Base-by-base conservation (phyloP, 352 stramenopile species). In the Phytophthora meadii region DNA sequence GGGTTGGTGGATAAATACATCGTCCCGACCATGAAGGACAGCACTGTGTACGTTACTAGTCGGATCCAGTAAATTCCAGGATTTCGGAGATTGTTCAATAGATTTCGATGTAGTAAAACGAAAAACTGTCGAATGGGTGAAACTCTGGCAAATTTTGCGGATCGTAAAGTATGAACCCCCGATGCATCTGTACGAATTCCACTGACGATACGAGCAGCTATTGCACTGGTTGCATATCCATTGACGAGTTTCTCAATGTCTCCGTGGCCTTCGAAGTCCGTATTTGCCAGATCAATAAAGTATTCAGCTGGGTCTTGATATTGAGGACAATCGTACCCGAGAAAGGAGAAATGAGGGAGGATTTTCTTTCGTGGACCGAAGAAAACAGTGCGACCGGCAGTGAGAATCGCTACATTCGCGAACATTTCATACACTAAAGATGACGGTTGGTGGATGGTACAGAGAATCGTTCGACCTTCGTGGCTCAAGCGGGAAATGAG, bases 381-480 rank as follows among this genome's bases (percentile, higher is more conserved):
- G 70, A 95, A 98, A 22, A 98, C 70, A 10, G 83, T 88, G 61
- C 95, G 71, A 15, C 94, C 95, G n/a, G 64, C 70, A 5, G 66
- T 74, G n/a, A 93, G 76, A 24, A 93, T 72, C 9, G 71, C 64
- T 2, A 94, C 57, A 37, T 94, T 88, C 25, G 68, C 68, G 48
- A 94, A 79, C 59, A 90, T 68, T 22, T 82, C 71, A 53, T 86
- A 83, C 2, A 83, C 55, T n/a, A 81, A 50, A 1, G 77, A 89
- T 42, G 81, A 92, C 0, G 90, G 89, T 67, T 87, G 76, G 37
- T 97, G 90, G 56, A 97, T 96, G 0, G 92, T 90, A 24, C 84
- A 82, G 32, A 97, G 64, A 10, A 97, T 68, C 6, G 90, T 97
- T 48, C 88, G 83, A 0, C 88, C 86, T 30, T 71, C 66, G 22